phyloP scores from a whole-genome alignment of 495 filamentous ascomycete genomes.

The Parachaetomium inaequale region DNA sequence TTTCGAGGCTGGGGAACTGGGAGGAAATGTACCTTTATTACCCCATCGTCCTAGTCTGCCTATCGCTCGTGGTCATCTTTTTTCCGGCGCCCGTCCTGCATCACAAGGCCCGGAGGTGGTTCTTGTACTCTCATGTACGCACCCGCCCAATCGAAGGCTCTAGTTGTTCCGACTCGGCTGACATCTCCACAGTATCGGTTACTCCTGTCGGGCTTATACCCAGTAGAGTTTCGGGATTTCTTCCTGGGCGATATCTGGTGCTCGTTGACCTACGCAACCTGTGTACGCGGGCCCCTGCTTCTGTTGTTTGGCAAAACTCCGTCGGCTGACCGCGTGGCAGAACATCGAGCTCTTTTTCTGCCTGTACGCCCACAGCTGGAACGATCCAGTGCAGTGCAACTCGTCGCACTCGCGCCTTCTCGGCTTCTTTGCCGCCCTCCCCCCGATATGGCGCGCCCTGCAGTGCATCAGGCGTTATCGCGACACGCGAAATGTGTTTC shows the following conservation, averaged over 20 bases:
- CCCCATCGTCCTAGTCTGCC: conserved; percentile 72
- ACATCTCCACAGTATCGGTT: conserved; percentile 65
- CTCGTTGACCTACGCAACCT: conserved; percentile 83
- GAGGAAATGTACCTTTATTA: conserved; percentile 78
- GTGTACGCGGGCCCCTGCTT: conserved; percentile 55
- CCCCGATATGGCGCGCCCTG: conserved; percentile 80
- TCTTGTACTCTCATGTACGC: conserved; percentile 77
- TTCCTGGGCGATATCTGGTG: conserved; percentile 98
- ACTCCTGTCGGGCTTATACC: conserved; percentile 78
- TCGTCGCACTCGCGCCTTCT: conserved; percentile 78
- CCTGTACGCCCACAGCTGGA: conserved; percentile 75
- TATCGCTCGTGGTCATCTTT: conserved; percentile 65
- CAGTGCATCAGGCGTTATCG: conserved; percentile 89
- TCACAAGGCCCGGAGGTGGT: conserved; percentile 74
- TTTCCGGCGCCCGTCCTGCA: conserved; percentile 72
- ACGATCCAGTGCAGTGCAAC: conserved; percentile 70
- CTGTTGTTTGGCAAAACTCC: not conserved
- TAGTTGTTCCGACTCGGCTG: not conserved
- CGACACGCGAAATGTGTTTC: conserved; percentile 83
- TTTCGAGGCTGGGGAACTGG: conserved; percentile 55
- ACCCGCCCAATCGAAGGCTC: not conserved
- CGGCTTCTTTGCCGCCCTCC: conserved; percentile 81
- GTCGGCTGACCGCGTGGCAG: conserved; percentile 34
- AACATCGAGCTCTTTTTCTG: conserved; percentile 95
- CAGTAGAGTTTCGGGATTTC: conserved; percentile 95